Evolutionary conservation across 768 basidiomycete species (phyloP).

Genomic region (Daedaleopsis sinensis): DNA sequence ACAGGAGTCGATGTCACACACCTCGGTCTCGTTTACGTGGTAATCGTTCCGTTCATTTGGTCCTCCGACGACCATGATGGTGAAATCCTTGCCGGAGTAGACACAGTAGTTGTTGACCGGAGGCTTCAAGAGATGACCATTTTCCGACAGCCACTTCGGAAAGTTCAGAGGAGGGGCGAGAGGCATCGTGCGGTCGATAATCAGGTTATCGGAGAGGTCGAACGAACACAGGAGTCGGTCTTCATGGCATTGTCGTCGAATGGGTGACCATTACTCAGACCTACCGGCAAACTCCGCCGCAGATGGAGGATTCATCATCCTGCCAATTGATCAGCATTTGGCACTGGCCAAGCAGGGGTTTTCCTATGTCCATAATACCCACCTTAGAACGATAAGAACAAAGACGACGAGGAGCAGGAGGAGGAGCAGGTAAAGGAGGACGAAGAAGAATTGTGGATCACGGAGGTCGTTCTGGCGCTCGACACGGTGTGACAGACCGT

Average conservation of each 20-base stretch:
- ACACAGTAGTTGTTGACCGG: constrained; percentile 93
- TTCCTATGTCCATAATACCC: no score
- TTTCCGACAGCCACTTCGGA: constrained; percentile 84
- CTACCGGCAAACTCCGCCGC: constrained; percentile 15
- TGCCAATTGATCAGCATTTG: no score
- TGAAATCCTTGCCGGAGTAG: constrained; percentile 81
- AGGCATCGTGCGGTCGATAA: constrained; percentile 54
- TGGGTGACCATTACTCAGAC: constrained; percentile 13
- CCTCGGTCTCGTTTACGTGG: constrained; percentile 95
- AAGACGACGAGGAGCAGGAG: no score
- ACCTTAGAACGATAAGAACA: no score
- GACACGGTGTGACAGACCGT: no score
- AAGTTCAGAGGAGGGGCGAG: constrained; percentile 86
- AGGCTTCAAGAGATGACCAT: constrained; percentile 78
- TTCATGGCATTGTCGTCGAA: no score
- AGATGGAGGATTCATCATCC: background rate
- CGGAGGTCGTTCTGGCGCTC: no score
- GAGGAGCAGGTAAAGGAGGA: no score
- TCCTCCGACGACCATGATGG: constrained; percentile 96
- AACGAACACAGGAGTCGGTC: background rate
- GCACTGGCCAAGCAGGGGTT: no score
- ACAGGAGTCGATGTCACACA: constrained; percentile 29
- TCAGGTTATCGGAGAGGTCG: background rate
- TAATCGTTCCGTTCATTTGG: constrained; percentile 95
- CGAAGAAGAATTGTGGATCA: no score